phyloP scores from a whole-genome alignment of 2,329 filamentous ascomycete genomes.

The Aureobasidium zeae region DNA sequence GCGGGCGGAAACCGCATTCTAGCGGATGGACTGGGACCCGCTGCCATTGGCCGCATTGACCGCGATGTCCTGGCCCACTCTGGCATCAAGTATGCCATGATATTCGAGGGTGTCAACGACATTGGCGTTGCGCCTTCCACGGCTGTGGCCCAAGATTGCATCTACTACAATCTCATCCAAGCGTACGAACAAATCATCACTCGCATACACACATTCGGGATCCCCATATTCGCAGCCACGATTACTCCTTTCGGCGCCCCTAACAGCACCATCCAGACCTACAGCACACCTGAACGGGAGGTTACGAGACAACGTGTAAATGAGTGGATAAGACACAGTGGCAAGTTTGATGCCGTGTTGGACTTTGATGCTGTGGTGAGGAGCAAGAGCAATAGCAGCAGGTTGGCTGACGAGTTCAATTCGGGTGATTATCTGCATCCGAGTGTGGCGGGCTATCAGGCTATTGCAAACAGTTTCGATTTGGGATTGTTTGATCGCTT shows the following conservation, averaged over 20 bases:
- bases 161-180: conserved; percentile 45
- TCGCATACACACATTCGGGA: conserved; percentile 45
- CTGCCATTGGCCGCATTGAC: conserved; percentile 50
- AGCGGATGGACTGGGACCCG: conserved; percentile 53
- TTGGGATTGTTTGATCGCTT: conserved; percentile 42
- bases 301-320: conserved; percentile 50
- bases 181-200: conserved; percentile 51
- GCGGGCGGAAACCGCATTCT: conserved; percentile 61
- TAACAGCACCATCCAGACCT: conserved; percentile 40
- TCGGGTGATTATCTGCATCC: conserved; percentile 59
- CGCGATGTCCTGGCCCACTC: conserved; percentile 54
- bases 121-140: conserved; percentile 47
- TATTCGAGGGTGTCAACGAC: conserved; percentile 63
- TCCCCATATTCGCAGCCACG: conserved; percentile 53
- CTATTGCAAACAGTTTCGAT: conserved; percentile 50
- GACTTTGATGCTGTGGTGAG: conserved; percentile 53
- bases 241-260: conserved; percentile 54
- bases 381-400: conserved; percentile 41
- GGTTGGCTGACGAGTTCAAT: conserved; percentile 45
- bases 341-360: conserved; percentile 50
- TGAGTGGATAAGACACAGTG: conserved; percentile 48
- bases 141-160: conserved; percentile 34
- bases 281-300: conserved; percentile 48
- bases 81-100: conserved; percentile 51
- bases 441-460: conserved; percentile 50